phyloP scores from a whole-genome alignment of 345 rosid species.

The Eutrema yunnanense region DNA sequence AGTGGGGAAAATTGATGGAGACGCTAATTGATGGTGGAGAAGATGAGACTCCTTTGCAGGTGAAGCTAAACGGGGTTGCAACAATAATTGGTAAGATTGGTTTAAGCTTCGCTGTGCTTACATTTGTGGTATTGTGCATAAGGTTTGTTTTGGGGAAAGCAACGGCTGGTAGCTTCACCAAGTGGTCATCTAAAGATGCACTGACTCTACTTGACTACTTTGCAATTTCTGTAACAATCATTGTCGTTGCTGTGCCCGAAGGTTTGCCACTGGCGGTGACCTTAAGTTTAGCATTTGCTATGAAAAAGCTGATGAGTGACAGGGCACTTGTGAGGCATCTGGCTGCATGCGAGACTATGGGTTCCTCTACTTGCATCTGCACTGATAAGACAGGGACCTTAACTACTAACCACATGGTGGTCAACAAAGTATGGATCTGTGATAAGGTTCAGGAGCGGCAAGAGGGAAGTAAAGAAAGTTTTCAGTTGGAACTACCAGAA shows the following conservation, averaged over 20 bases:
- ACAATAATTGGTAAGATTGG: slow-evolving; percentile 64
- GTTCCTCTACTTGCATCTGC: slow-evolving; percentile 65
- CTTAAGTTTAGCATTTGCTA: slow-evolving; percentile 72
- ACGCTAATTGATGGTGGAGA: slow-evolving; percentile 45
- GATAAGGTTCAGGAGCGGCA: slow-evolving; percentile 27
- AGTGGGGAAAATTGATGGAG: slow-evolving; percentile 70
- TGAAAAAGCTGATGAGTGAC: slow-evolving; percentile 69
- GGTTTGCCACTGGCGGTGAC: slow-evolving; percentile 80
- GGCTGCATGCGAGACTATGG: slow-evolving; percentile 80
- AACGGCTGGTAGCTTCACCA: slow-evolving; percentile 32
- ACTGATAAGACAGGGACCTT: slow-evolving; percentile 77
- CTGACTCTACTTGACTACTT: slow-evolving; percentile 49
- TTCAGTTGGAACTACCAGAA: slow-evolving; percentile 37
- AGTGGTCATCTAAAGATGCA: slow-evolving; percentile 40
- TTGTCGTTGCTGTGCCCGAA: slow-evolving; percentile 79
- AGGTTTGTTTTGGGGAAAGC: slow-evolving; percentile 46
- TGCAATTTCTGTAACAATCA: slow-evolving; percentile 69
- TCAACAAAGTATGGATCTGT: slow-evolving; percentile 52
- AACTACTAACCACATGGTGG: slow-evolving; percentile 63
- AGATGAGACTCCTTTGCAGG: slow-evolving; percentile 66
- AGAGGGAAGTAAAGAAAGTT: slow-evolving; percentile 13
- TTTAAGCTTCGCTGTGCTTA: slow-evolving; percentile 52
- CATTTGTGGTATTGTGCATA: slow-evolving; percentile 47
- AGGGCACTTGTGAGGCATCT: slow-evolving; percentile 72
- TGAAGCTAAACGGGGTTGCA: slow-evolving; percentile 61